Evolutionary conservation across 1,284 basidiomycete species (phyloP).

Genomic region (Cerioporus squamosus): DNA sequence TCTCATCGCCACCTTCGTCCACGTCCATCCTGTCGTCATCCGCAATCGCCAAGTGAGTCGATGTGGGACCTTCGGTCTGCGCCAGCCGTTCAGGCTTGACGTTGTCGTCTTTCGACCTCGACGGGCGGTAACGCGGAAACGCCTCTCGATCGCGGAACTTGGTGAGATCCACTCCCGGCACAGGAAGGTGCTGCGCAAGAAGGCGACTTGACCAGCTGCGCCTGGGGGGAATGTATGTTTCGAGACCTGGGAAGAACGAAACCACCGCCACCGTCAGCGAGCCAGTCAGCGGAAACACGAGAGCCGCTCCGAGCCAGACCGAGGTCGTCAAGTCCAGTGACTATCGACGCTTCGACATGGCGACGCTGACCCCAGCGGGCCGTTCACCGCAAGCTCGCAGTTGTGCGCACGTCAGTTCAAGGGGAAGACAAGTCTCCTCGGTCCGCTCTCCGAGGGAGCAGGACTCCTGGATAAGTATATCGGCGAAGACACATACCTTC

Average conservation of each 20-base stretch:
- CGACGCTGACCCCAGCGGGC: neutral
- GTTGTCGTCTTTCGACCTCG: constrained; percentile 9
- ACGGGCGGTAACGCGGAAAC: constrained; percentile 28
- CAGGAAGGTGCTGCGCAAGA: constrained; percentile 28
- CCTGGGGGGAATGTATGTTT: constrained; percentile 28
- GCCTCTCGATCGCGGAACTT: constrained; percentile 31
- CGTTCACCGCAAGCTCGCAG: too few relatives aligned
- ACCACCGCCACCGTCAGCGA: neutral
- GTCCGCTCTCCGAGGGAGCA: neutral
- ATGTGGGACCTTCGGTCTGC: constrained; percentile 25
- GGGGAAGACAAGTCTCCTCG: too few relatives aligned
- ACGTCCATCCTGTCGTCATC: constrained; percentile 62
- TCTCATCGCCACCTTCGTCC: constrained; percentile 49
- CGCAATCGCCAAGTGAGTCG: constrained; percentile 22
- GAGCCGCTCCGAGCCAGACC: neutral
- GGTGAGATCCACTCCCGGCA: constrained; percentile 16
- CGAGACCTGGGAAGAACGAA: constrained; percentile 18
- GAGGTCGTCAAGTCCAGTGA: neutral
- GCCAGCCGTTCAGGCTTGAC: constrained; percentile 14
- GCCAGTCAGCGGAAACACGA: neutral
- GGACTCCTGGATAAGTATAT: neutral
- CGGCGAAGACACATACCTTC: constrained; percentile 48
- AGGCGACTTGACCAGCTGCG: constrained; percentile 37
- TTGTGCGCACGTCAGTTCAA: too few relatives aligned
- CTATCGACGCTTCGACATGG: neutral